Base-by-base conservation (phyloP, 805 yeast genomes). In the Tetrapisispora nanseiensis region DNA sequence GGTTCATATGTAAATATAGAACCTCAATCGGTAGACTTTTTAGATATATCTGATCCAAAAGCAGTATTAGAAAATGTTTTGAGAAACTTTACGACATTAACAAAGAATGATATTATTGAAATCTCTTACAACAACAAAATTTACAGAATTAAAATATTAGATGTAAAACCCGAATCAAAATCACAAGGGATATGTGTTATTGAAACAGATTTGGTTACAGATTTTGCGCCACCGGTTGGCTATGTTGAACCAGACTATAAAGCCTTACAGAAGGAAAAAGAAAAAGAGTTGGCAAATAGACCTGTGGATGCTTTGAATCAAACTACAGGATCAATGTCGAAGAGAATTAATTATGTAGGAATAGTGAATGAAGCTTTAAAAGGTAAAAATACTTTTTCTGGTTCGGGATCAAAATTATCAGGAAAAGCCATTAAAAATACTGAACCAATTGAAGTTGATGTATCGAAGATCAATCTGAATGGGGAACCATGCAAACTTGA, bases 171-270 rank as follows among this genome's bases (percentile, higher is more conserved):
- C 0, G 84, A 81, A 40, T 70, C 77, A 2, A 52, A 61, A 6
- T 65, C 68, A 7, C 66, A 74, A 27, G 84, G 95, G 45, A 81
- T 90, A 12, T 90, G 97, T 69, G 96, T 92, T 5, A 86, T 92
- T 22, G 99, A 92, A 59, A 92, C 98, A 0, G 98, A 92, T 66
- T 70, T 92, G 47, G 95, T 86, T 45, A 95, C 97, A 0, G 99
- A 92, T 58, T 92, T 92, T 68, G 97, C 97, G 1, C 95, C 98
- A 2, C 99, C 99, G 0, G 95, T 90, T 5, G 99, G 99, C 0
- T 92, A 92, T 59, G 95, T 85, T 16, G 97, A 90, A 58, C 96
- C 96, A 1, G 87, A 84, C 48, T 76, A 75, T 46, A 63, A 69
- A 41, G 56, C 62, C 6, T 32, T 58, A 42, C 54, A 55, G 28